Percentiles rank a stretch among this genome's conserved stretches.
phyloP scores from a whole-genome alignment of 306 rosid genomes.

The Delonix regia region DNA sequence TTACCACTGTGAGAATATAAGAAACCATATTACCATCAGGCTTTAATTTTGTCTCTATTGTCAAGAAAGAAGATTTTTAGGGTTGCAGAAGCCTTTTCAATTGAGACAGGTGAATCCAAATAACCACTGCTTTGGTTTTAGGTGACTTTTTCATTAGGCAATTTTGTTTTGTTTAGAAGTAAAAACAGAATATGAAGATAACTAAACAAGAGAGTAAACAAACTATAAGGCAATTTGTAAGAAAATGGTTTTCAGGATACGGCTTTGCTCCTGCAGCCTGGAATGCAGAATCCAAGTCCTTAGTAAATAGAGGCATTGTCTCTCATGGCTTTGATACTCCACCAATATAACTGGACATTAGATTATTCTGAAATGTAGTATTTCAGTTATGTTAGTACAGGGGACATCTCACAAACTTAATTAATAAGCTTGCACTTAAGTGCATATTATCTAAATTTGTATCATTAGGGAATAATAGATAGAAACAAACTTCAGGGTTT shows the following conservation, averaged over 20 bases:
- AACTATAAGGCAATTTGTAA: constrained; percentile 22
- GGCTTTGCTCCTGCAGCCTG: constrained; percentile 76
- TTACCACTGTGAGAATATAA: constrained; percentile 9
- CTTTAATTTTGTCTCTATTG: not conserved
- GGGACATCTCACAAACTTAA: constrained; percentile 13
- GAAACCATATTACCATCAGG: not conserved
- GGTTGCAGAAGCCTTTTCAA: constrained; percentile 1
- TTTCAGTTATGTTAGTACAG: constrained; percentile 31
- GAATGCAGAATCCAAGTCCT: constrained; percentile 78
- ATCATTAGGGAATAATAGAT: not conserved
- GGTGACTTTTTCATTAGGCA: constrained; percentile 10
- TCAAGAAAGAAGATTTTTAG: constrained; percentile 22
- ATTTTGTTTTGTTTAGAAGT: not conserved
- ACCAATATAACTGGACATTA: constrained; percentile 24
- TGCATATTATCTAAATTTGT: not conserved
- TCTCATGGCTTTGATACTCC: constrained; percentile 48
- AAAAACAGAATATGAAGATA: not conserved
- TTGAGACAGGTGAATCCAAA: constrained; percentile 19
- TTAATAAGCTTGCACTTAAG: not conserved
- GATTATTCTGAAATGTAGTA: constrained; percentile 44
- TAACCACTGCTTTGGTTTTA: constrained; percentile 9
- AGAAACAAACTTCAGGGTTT: constrained; percentile 7
- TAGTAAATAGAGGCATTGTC: constrained; percentile 66
- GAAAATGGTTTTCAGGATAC: constrained; percentile 72
- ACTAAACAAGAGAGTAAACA: not conserved